Evolutionary conservation across 148 eudicot genomes (phyloP).

Genomic region (Euryodendron excelsum): DNA sequence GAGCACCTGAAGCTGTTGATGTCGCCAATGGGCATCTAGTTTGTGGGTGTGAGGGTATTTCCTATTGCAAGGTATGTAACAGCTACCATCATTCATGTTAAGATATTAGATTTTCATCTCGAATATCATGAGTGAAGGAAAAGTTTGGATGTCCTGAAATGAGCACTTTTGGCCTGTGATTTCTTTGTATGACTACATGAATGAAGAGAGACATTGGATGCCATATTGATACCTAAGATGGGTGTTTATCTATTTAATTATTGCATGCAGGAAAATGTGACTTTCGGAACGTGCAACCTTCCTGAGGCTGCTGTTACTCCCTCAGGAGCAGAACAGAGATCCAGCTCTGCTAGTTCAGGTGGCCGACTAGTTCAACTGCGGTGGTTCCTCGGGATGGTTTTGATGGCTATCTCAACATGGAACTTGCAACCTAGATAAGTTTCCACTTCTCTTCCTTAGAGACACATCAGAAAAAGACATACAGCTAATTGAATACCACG

Average conservation of each 20-base stretch:
- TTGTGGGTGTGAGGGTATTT: conserved; percentile 68
- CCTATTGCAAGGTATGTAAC: conserved; percentile 77
- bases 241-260: not conserved
- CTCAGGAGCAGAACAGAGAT: conserved; percentile 22
- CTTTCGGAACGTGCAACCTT: conserved; percentile 60
- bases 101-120: too few relatives aligned
- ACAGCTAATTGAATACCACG: not conserved
- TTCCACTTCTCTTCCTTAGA: not conserved
- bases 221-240: not conserved
- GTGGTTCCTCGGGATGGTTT: conserved; percentile 38
- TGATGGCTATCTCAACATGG: conserved; percentile 14
- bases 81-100: too few relatives aligned
- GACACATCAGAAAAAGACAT: not conserved
- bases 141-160: conserved; percentile 1
- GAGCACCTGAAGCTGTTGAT: conserved; percentile 92
- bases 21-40: conserved; percentile 66
- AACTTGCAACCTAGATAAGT: not conserved
- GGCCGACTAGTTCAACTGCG: conserved; percentile 20
- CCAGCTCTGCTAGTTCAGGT: conserved; percentile 25
- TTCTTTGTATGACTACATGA: not conserved
- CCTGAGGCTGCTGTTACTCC: conserved; percentile 37
- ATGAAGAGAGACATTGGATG: not conserved
- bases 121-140: not conserved
- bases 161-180: not conserved
- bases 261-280: conserved; percentile 70